Percentiles rank a stretch among this genome's conserved stretches.
These are phyloP conservation scores for Xylariaceae sp. DNA, from an alignment of 2,329 filamentous ascomycete genomes.

Conservation along the genomic window DNA sequence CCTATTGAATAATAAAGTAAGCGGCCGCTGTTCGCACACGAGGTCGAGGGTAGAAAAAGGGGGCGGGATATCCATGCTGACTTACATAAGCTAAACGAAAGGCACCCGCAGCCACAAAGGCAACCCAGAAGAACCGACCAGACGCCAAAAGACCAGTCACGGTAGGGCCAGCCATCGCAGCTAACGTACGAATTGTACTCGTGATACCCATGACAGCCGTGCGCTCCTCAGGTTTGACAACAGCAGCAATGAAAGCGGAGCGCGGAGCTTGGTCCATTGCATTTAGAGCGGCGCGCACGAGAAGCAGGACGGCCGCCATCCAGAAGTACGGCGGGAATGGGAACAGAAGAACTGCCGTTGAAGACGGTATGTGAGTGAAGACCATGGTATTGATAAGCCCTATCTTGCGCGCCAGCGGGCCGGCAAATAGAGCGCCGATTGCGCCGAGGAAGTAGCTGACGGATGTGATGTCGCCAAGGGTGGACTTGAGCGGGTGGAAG, in stretches of 20 bases:
- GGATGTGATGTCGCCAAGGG: slow-evolving; percentile 57
- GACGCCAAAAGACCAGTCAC: slow-evolving; percentile 54
- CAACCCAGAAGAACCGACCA: slow-evolving; percentile 55
- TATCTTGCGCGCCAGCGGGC: slow-evolving; percentile 53
- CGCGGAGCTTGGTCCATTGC: slow-evolving; percentile 68
- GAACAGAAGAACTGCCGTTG: slow-evolving; percentile 57
- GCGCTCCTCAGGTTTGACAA: slow-evolving; percentile 60
- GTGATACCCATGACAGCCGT: slow-evolving; percentile 71
- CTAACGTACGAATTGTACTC: slow-evolving; percentile 55
- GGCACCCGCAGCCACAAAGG: slow-evolving; percentile 53
- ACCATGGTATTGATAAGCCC: slow-evolving; percentile 64
- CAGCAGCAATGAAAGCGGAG: slow-evolving; percentile 62
- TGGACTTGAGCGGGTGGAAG: slow-evolving; percentile 52
- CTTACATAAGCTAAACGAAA: slow-evolving; percentile 49
- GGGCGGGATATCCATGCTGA: no score
- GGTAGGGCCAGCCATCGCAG: slow-evolving; percentile 50
- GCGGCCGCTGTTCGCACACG: no score
- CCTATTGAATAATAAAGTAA: no score
- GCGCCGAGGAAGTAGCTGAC: slow-evolving; percentile 51
- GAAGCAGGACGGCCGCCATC: slow-evolving; percentile 51
- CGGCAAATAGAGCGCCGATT: slow-evolving; percentile 52
- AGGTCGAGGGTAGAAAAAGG: no score
- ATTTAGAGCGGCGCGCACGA: slow-evolving; percentile 59
- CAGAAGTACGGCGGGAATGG: slow-evolving; percentile 49
- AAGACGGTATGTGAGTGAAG: slow-evolving; percentile 59